phyloP scores from a whole-genome alignment of 2,329 filamentous ascomycete genomes.

The Penicillium thymicola region DNA sequence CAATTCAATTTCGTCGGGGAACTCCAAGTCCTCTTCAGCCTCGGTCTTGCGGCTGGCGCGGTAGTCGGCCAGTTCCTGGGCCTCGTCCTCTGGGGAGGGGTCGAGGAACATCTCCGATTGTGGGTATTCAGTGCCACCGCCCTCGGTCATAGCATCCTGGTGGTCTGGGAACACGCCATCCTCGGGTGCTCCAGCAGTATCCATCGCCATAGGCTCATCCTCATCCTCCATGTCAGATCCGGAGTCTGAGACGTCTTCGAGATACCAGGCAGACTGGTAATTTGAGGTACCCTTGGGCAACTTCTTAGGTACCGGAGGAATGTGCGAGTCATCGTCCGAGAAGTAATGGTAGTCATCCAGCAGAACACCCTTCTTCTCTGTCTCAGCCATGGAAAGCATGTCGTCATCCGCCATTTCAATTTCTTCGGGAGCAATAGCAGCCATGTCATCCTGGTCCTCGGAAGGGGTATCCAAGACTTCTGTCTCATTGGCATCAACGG shows the following conservation, averaged over 20 bases:
- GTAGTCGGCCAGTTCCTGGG: conserved; percentile 76
- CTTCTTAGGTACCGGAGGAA: conserved; percentile 63
- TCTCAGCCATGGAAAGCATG: conserved; percentile 49
- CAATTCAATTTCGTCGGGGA: conserved; percentile 95
- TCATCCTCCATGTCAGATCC: conserved; percentile 80
- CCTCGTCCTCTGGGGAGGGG: conserved; percentile 75
- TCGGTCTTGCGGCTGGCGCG: conserved; percentile 74
- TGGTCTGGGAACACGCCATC: conserved; percentile 67
- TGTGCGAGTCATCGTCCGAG: conserved; percentile 72
- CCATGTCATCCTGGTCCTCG: conserved; percentile 77
- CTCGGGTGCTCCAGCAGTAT: conserved; percentile 65
- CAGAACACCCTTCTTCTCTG: conserved; percentile 77
- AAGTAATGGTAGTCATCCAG: conserved; percentile 98
- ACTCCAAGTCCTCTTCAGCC: conserved; percentile 85
- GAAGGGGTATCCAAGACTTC: conserved; percentile 67
- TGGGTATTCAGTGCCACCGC: conserved; percentile 80
- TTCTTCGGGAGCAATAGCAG: conserved; percentile 82
- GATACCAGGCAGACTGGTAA: conserved; percentile 92
- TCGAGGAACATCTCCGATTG: conserved; percentile 90
- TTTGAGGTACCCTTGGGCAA: conserved; percentile 88
- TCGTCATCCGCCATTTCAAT: conserved; percentile 71
- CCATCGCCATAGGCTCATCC: conserved; percentile 55
- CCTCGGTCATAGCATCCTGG: conserved; percentile 65
- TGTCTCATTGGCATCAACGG: conserved; percentile 57
- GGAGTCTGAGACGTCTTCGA: conserved; percentile 76